Evolutionary conservation across 1,284 basidiomycete species (phyloP), one percentile per base, ranked within the genome.

Genomic region (Pholiota adiposa): DNA sequence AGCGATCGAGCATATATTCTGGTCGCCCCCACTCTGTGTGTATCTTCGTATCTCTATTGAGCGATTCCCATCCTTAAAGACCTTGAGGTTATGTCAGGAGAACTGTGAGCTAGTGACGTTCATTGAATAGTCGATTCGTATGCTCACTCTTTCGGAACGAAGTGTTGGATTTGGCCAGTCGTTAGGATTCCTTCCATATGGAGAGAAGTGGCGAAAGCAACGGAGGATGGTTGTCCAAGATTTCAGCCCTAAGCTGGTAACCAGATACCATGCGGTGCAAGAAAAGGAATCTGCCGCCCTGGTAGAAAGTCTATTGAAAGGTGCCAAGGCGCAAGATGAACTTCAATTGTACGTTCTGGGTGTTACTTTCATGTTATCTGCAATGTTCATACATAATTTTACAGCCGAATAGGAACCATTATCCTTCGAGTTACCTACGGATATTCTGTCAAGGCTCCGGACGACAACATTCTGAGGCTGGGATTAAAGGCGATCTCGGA

Each of bases 381-480:
- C n/a, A n/a, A n/a, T n/a, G n/a, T n/a, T n/a, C n/a, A n/a, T n/a
- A n/a, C n/a, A n/a, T n/a, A n/a, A n/a, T 19, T 44, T 34, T 19
- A 12, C 23, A 77, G 73, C 54, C 58, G 67, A 25, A 65, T 74
- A 16, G 75, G 75, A 7, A 65, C 70, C 5, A 68, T 78, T 31
- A 75, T 77, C 48, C 66, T 78, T 49, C 67, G 69, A 7, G 63
- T 75, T 33, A 69, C 72, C 2, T 78, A 77, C 59, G 78, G 77
- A 5, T 74, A 75, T 52, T 64, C 73, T 41, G 65, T 73, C 18
- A 59, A 70, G 23, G 67, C 69, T 2, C 65, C 70, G 3, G 63
- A 73, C 25, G 77, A 79, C 63, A 67, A 66, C 7, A 73, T 76
- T 50, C 62, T 78, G 3, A 63, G 62, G 11, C 60, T 72, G 3